Percentiles rank a stretch among this genome's conserved stretches.
Evolutionary conservation across 164 flowering plant species (phyloP).

Genomic region (Taxillus chinensis): DNA sequence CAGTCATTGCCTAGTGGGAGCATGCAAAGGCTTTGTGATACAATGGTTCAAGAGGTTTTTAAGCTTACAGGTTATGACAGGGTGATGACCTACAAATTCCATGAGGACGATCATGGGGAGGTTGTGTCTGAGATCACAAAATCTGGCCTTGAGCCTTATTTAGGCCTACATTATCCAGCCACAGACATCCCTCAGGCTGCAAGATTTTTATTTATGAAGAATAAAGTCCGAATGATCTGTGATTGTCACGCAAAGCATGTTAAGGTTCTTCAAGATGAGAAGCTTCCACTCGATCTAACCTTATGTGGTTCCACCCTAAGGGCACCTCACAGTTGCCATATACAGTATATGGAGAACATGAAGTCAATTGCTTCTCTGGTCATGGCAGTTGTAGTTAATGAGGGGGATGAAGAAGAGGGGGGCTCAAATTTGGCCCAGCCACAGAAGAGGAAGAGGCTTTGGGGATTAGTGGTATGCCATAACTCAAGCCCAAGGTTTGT

Average conservation of each 20-base stretch:
- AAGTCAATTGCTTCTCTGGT: constrained; percentile 79
- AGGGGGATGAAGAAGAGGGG: constrained; percentile 50
- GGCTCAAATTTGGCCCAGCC: constrained; percentile 25
- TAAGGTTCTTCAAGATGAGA: constrained; percentile 73
- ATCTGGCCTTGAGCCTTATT: constrained; percentile 70
- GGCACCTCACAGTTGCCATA: constrained; percentile 87
- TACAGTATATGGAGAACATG: constrained; percentile 92
- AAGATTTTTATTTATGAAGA: constrained; percentile 77
- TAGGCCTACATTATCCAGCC: constrained; percentile 87
- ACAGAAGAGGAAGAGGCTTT: constrained; percentile 74
- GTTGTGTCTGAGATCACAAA: constrained; percentile 66
- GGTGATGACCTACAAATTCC: constrained; percentile 85
- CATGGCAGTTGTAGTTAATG: constrained; percentile 85
- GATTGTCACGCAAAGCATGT: constrained; percentile 71
- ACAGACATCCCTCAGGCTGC: constrained; percentile 92
- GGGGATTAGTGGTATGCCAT: constrained; percentile 96
- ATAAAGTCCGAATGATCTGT: constrained; percentile 79
- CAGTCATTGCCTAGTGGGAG: constrained; percentile 80
- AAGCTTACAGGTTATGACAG: constrained; percentile 89
- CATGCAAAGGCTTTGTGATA: constrained; percentile 65
- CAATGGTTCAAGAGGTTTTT: constrained; percentile 76
- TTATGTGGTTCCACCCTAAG: constrained; percentile 85
- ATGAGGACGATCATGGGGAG: constrained; percentile 89
- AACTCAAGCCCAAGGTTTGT: constrained; percentile 88
- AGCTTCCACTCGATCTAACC: constrained; percentile 63